Evolutionary conservation across 176 grass and related monocot species (phyloP), one percentile per base, ranked within the genome.

Genomic region (Lolium multiflorum): DNA sequence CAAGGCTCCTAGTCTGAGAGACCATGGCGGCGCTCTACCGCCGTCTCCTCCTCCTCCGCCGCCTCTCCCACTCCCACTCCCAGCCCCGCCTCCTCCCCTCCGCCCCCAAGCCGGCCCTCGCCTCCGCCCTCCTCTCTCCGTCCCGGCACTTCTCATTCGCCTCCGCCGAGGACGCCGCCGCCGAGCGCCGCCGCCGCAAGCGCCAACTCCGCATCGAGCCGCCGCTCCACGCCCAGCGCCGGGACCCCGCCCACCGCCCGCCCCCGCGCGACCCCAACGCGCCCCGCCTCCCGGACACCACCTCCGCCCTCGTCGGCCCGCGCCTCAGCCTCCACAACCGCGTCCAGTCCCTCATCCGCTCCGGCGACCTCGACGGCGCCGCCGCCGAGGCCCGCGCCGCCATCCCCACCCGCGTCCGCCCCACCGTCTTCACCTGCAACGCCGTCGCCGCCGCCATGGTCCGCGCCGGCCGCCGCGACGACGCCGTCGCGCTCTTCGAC

Each of bases 351-450:
- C 84, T 89, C 18, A 31, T 92, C 64, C 91, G 91, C 65, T 82
- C 87, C 24, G 87, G 90, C 3, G 86, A 92, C 49, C 90, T 92
- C 28, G 82, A 88, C 41, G 80, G 82, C 13, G 90, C 77, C 16
- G 82, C 91, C 49, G 57, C 25, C 4, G 54, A 71, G 0, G 84
- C 83, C 24, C 84, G 91, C 31, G 83, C 74, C 78, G 62, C 91
- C 6, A 46, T 92, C 9, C 66, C 48, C 38, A 69, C 70, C 20
- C 74, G 65, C 13, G 51, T 84, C 85, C 89, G 91, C 71, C 92
- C 95, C 57, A 91, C 95, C 61, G 82, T 92, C 82, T 97, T 91
- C 84, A 97, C 95, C 83, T 92, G 88, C 87, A 94, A 94, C 85
- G 92, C 92, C 14, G 95, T 97, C 16, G 81, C 78, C 3, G 91